Evolutionary conservation across 306 rosid species (phyloP).

Genomic region (Clitoria ternatea): DNA sequence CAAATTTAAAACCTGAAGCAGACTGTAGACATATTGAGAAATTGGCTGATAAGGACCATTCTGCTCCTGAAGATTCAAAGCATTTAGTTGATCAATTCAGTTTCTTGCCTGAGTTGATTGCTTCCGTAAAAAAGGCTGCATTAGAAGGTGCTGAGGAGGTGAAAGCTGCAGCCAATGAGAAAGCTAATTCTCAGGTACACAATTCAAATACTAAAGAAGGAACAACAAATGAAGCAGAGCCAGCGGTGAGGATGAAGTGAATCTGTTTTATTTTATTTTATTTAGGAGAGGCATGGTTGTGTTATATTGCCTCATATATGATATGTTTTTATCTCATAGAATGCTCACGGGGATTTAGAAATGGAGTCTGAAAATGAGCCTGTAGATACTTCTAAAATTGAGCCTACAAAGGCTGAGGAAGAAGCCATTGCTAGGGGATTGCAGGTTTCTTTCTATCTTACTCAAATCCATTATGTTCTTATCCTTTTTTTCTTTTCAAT

Average conservation of each 20-base stretch:
- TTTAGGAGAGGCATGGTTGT: constrained; percentile 9
- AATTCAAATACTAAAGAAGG: constrained; percentile 41
- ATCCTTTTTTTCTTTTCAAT: too few relatives aligned
- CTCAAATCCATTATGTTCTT: constrained; percentile 17
- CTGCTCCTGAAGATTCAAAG: constrained; percentile 42
- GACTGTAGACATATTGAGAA: constrained; percentile 34
- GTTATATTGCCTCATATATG: constrained; percentile 23
- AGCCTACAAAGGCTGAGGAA: constrained; percentile 93
- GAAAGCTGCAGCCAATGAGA: constrained; percentile 45
- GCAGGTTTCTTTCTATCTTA: constrained; percentile 58
- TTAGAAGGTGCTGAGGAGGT: constrained; percentile 61
- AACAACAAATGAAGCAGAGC: constrained; percentile 46
- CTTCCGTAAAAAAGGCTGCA: constrained; percentile 74
- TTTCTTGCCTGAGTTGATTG: constrained; percentile 83
- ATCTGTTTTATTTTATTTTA: constrained; percentile 11
- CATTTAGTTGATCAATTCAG: constrained; percentile 47
- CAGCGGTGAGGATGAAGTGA: constrained; percentile 50
- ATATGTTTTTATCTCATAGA: constrained; percentile 47
- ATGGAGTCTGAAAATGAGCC: constrained; percentile 65
- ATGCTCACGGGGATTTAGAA: constrained; percentile 60
- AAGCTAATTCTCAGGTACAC: constrained; percentile 23
- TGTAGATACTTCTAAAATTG: constrained; percentile 60
- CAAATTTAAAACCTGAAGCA: constrained; percentile 34
- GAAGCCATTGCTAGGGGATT: constrained; percentile 93
- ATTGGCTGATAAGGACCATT: constrained; percentile 35